Base-by-base conservation (phyloP, 169 alveolate species). In the Eimeria brunetti region DNA sequence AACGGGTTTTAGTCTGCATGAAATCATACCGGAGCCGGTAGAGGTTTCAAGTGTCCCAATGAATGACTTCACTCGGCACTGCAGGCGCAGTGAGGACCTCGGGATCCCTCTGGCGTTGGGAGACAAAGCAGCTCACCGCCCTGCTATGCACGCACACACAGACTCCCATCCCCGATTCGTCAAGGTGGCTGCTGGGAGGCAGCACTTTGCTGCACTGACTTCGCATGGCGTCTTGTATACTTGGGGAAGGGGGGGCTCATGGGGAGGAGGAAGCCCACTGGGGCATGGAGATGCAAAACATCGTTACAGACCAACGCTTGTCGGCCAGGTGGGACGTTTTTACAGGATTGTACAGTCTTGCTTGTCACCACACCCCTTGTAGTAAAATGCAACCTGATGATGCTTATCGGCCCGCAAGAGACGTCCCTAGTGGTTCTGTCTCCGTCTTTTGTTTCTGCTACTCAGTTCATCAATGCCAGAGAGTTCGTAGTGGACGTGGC, bases 401-500 rank as follows among this genome's bases (percentile, higher is more conserved):
- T 24, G 18, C 60, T 38, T 38, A 16, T n/a, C 0, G 76, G 49
- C n/a, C 20, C 33, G 56, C 30, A 12, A 56, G 44, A 1, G 12
- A 33, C 16, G 41, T 30, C 51, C 30, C 41, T 78, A 46, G 33
- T 58, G 22, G 1, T 16, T 38, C 33, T 12, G 36, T 60, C 33
- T n/a, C 78, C 80, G 36, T 60, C 24, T 58, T 49, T 53, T 53
- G 78, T 49, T 33, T 85, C 49, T 11, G 64, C 16, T 44, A n/a
- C 60, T 58, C 92, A 86, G 92, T 86, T 86, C 53, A 30, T 86
- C 20, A 20, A 36, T 8, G 46, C 92, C 36, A 83, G 81, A 38
- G 92, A 86, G 92, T 86, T 86, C 62, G 92, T 86, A 24, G 92
- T 86, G 92, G 92, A 86, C 67, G 92, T 86, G 83, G 92, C 92